A percentile compares a stretch with the other conserved stretches of the same genome.
Conservation (phyloP, 345 rosid species). For the Citrus mangshanensis region DNA sequence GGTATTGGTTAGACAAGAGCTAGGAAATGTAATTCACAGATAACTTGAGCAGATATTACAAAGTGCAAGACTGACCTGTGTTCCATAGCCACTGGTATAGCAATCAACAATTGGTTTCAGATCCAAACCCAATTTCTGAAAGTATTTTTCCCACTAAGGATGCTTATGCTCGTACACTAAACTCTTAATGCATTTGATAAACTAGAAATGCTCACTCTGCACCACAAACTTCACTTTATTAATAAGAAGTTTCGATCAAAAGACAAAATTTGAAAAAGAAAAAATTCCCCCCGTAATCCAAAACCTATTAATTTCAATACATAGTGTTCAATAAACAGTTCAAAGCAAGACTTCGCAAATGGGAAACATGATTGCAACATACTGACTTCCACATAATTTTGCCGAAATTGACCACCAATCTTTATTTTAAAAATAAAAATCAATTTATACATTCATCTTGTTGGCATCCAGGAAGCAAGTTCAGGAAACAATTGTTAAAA, state of each 20-base stretch:
- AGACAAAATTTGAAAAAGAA: no score
- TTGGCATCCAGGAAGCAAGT: background rate
- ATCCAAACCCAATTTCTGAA: slow-evolving; percentile 50
- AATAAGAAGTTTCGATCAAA: background rate
- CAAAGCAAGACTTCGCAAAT: slow-evolving; percentile 5
- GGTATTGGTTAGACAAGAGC: background rate
- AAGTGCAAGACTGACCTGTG: slow-evolving; percentile 38
- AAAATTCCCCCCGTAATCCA: no score
- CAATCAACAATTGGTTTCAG: slow-evolving; percentile 57
- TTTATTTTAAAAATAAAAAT: slow-evolving; percentile 31
- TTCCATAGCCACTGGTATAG: slow-evolving; percentile 55
- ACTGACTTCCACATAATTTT: slow-evolving; percentile 70
- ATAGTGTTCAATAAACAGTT: slow-evolving; percentile 16
- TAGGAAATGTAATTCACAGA: background rate
- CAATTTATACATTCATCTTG: background rate
- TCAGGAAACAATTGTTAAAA: no score
- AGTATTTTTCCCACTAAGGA: slow-evolving; percentile 73
- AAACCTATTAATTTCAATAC: no score
- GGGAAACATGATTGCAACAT: slow-evolving; percentile 6
- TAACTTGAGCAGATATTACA: background rate
- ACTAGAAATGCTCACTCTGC: slow-evolving; percentile 62
- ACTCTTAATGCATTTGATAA: slow-evolving; percentile 69
- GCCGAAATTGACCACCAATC: slow-evolving; percentile 69
- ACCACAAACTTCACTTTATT: slow-evolving; percentile 18
- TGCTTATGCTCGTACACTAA: slow-evolving; percentile 47